A percentile compares a stretch with the other conserved stretches of the same genome.
These are phyloP conservation scores for Trichoderma koningii DNA, from an alignment of 2,329 filamentous ascomycete genomes.

Conservation along the genomic window DNA sequence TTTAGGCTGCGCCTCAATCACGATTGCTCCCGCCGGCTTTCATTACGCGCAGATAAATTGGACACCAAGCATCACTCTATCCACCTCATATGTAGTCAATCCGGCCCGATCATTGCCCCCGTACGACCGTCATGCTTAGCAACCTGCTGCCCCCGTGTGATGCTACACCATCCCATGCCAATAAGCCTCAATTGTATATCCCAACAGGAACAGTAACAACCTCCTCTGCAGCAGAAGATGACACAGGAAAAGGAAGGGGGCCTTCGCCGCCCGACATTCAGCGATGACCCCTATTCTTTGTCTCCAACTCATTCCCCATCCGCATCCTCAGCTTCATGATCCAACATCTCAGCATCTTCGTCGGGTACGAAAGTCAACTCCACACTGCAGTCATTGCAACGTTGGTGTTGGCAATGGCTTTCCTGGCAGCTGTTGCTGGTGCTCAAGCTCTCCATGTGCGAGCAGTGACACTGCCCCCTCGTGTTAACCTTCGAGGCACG, in stretches of 20 bases:
- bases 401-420: conserved; percentile 15
- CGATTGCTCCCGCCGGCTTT: neutral
- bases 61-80: neutral
- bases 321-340: neutral
- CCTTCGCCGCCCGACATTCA: neutral
- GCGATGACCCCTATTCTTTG: neutral
- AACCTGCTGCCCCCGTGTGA: conserved; percentile 1
- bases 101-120: conserved; percentile 5
- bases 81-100: neutral
- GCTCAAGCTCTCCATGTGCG: neutral
- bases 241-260: neutral
- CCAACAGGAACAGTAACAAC: neutral
- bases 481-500: neutral
- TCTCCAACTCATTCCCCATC: neutral
- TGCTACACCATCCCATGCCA: neutral
- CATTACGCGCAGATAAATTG: neutral
- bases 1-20: conserved; percentile 12
- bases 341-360: conserved; percentile 1
- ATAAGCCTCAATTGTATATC: neutral
- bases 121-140: neutral
- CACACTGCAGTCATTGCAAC: conserved; percentile 18
- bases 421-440: conserved; percentile 17
- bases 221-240: too few relatives aligned
- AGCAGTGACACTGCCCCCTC: conserved; percentile 32
- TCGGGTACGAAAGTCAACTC: conserved; percentile 4